These are phyloP conservation scores for Tetrapisispora nanseiensis DNA, from an alignment of 805 yeast genomes.

Conservation along the genomic window DNA sequence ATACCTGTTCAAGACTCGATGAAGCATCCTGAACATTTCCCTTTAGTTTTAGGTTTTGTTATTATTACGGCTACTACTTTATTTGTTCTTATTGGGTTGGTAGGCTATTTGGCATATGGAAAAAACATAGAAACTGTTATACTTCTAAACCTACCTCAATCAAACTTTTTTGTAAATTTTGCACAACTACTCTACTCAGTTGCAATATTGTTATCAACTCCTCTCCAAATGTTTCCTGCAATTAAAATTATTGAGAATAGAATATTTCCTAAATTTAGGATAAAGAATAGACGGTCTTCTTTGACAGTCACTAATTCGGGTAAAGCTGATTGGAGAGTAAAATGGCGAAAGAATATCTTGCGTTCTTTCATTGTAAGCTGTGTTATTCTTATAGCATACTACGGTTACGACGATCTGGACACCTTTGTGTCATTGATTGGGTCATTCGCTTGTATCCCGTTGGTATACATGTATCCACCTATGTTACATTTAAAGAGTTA, in stretches of 20 bases:
- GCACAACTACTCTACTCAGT: slow-evolving; percentile 65
- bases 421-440: slow-evolving; percentile 73
- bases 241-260: slow-evolving; percentile 61
- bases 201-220: slow-evolving; percentile 70
- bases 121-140: slow-evolving; percentile 55
- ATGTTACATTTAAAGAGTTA: slow-evolving; percentile 55
- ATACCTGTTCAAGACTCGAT: slow-evolving; percentile 78
- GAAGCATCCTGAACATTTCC: slow-evolving; percentile 66
- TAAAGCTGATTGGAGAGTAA: slow-evolving; percentile 39
- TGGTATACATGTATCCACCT: slow-evolving; percentile 81
- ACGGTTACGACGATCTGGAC: slow-evolving; percentile 62
- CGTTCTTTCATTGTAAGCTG: slow-evolving; percentile 44
- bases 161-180: slow-evolving; percentile 46
- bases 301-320: slow-evolving; percentile 37
- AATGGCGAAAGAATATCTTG: slow-evolving; percentile 59
- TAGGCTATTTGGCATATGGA: slow-evolving; percentile 69
- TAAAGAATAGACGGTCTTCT: slow-evolving; percentile 8
- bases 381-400: slow-evolving; percentile 50
- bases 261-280: slow-evolving; percentile 33
- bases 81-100: slow-evolving; percentile 52
- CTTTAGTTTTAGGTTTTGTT: slow-evolving; percentile 52
- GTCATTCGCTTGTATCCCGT: slow-evolving; percentile 75
- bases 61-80: slow-evolving; percentile 51
- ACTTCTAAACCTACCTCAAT: slow-evolving; percentile 61
- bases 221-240: slow-evolving; percentile 74